Base-by-base conservation (phyloP, 2,329 filamentous ascomycete species). In the Sordariomycetes sp. region DNA sequence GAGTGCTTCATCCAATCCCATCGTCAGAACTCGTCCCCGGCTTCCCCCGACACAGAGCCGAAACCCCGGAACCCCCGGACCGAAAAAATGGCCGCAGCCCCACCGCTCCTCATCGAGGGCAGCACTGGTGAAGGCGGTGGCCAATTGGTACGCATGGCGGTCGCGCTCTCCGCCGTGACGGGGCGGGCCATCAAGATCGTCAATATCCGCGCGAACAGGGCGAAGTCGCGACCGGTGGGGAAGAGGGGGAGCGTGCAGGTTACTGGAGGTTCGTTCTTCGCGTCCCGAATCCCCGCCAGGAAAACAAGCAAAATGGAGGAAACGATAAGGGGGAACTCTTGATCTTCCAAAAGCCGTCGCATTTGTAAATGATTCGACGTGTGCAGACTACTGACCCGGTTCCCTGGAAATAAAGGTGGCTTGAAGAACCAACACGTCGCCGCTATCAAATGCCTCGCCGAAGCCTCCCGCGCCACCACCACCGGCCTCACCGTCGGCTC, bases 381-480 rank as follows among this genome's bases (percentile, higher is more conserved):
- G 40, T n/a, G 40, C 37, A 14, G 4, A 46, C 3, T 32, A 32
- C 28, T 32, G 28, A 32, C 28, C 28, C 28, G 8, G 8, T 4
- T 32, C 28, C 6, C 18, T 46, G 40, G 40, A 7, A 50, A 22
- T 24, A 24, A 22, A 57, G 55, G 55, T 18, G 82, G 83, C 28
- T 73, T 86, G 35, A 85, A 83, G 64, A 75, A 75, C 1, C 83
- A 87, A 63, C 83, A 86, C 62, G 76, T 83, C 32, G 72, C 82
- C 0, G 74, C 79, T 1, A 76, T 86, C 10, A 67, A 74, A 60
- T 83, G 74, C 68, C 75, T 86, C 0, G 79, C 79, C 4, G 68
- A 74, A 6, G 76, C 73, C 3, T 83, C 80, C 1, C 68, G 70
- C 1, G 82, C 81, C 4, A 68, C 78, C 8, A 76, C 79, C 0